Conservation (phyloP, 768 basidiomycete species). For the Hebeloma cylindrosporum region DNA sequence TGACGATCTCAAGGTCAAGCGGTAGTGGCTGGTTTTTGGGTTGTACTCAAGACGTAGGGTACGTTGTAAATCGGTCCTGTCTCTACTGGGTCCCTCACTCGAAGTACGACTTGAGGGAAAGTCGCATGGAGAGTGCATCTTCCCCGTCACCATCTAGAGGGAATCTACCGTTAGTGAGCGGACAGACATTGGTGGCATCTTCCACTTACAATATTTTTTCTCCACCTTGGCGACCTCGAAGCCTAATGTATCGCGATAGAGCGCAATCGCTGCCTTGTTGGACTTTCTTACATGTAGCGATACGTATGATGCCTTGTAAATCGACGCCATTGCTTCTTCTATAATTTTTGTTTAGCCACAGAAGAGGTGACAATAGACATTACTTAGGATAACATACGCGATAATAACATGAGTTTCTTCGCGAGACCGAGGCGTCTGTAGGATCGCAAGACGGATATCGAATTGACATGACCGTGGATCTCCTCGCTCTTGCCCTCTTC, state of each 20-base stretch:
- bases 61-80: not conserved
- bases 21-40: not conserved
- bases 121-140: constrained; percentile 82
- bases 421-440: constrained; percentile 91
- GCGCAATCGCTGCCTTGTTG: constrained; percentile 86
- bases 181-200: not conserved
- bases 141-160: constrained; percentile 80
- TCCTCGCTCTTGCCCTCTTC: constrained; percentile 60
- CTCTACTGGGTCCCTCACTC: not conserved
- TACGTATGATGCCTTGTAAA: constrained; percentile 84
- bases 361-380: not conserved
- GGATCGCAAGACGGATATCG: constrained; percentile 89
- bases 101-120: constrained; percentile 28
- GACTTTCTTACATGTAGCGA: constrained; percentile 92
- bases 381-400: constrained; percentile 73
- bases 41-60: not conserved
- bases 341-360: not conserved
- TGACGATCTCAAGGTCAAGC: constrained; percentile 11
- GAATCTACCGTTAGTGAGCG: constrained; percentile 5
- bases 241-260: constrained; percentile 88
- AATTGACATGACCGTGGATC: constrained; percentile 91
- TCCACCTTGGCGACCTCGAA: constrained; percentile 87
- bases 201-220: constrained; percentile 81
- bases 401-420: constrained; percentile 91
- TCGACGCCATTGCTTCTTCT: constrained; percentile 90